Conservation (phyloP, 139 green algal genomes). For the Closterium sp. region DNA sequence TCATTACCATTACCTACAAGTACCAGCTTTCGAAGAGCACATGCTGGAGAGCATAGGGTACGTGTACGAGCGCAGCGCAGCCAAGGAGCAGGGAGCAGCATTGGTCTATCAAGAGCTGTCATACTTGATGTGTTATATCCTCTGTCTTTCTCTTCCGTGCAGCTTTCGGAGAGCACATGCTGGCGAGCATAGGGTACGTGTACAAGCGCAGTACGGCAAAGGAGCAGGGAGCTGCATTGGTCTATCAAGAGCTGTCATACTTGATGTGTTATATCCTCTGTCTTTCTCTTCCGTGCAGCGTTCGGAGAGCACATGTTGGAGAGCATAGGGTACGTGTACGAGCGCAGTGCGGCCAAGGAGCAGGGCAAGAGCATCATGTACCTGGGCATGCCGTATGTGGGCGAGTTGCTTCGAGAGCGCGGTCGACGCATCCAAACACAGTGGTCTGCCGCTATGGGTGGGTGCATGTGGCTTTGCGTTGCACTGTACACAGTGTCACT, state of each 20-base stretch:
- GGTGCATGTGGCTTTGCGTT: not conserved
- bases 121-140: too few relatives aligned
- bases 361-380: slow-evolving; percentile 61
- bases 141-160: not conserved
- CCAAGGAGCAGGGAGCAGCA: slow-evolving; percentile 67
- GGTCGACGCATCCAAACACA: slow-evolving; percentile 23
- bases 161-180: slow-evolving; percentile 80
- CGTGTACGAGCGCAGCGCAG: slow-evolving; percentile 77
- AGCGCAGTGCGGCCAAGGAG: slow-evolving; percentile 70
- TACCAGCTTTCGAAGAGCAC: too few relatives aligned
- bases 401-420: slow-evolving; percentile 42
- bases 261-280: too few relatives aligned
- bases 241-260: not conserved
- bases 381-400: slow-evolving; percentile 44
- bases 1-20: too few relatives aligned
- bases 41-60: slow-evolving; percentile 80
- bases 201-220: slow-evolving; percentile 80
- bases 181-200: slow-evolving; percentile 75
- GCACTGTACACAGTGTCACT: too few relatives aligned
- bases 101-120: not conserved
- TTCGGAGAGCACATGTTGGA: slow-evolving; percentile 78
- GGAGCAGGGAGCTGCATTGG: slow-evolving; percentile 59
- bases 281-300: not conserved
- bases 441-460: slow-evolving; percentile 20
- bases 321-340: slow-evolving; percentile 79